Evolutionary conservation across 2,329 filamentous ascomycete species (phyloP).

Genomic region (Colletotrichum sojae): DNA sequence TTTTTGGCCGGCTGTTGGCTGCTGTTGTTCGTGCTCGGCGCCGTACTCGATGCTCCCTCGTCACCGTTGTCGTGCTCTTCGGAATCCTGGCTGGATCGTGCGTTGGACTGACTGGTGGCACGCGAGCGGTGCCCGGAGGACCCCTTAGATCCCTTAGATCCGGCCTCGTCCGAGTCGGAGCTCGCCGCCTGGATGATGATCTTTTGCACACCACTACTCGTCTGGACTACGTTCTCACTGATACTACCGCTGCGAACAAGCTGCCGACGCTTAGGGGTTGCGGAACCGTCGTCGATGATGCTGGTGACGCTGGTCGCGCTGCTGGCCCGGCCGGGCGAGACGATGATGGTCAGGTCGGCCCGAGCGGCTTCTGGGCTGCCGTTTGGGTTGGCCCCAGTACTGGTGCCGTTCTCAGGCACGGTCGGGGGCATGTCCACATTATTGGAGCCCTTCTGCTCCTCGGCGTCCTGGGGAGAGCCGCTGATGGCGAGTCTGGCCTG

Average conservation of each 20-base stretch:
- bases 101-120: conserved; percentile 27
- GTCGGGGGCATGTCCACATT: conserved; percentile 28
- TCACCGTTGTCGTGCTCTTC: conserved; percentile 35
- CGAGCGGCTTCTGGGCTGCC: conserved; percentile 22
- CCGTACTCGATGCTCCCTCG: conserved; percentile 28
- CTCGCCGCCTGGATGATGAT: conserved; percentile 42
- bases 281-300: conserved; percentile 26
- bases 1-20: conserved; percentile 48
- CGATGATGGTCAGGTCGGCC: conserved; percentile 30
- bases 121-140: conserved; percentile 36
- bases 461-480: conserved; percentile 11
- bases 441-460: neutral
- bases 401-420: conserved; percentile 23
- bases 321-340: conserved; percentile 34
- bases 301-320: conserved; percentile 33
- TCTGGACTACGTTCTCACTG: conserved; percentile 42
- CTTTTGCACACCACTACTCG: conserved; percentile 41
- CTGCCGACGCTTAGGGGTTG: conserved; percentile 33
- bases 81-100: conserved; percentile 16
- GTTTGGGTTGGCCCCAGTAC: conserved; percentile 3
- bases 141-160: conserved; percentile 40
- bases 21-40: conserved; percentile 26
- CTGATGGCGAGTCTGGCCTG: conserved; percentile 38
- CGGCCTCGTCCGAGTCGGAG: conserved; percentile 39
- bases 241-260: conserved; percentile 43